Base-by-base conservation (phyloP, 2,329 filamentous ascomycete species). In the Talaromyces albobiverticillius region DNA sequence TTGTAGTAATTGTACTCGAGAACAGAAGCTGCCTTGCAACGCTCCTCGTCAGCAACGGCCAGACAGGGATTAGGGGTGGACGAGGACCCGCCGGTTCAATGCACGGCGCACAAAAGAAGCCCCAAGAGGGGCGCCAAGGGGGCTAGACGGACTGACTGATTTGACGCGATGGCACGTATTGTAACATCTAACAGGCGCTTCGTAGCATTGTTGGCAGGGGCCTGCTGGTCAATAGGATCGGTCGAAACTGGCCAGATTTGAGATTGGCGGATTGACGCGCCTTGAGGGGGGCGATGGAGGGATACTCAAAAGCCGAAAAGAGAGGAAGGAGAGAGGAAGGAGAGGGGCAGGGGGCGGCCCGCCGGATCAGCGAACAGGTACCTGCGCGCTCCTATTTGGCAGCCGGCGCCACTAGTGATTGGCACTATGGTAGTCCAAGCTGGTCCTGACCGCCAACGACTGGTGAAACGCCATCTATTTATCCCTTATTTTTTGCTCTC, bases 61-160 rank as follows among this genome's bases (percentile, higher is more conserved):
- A n/a, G n/a, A n/a, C n/a, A n/a, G n/a, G n/a, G n/a, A n/a, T n/a
- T n/a, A n/a, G n/a, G n/a, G n/a, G n/a, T n/a, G n/a, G n/a, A n/a
- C n/a, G n/a, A n/a, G n/a, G 47, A n/a, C 22, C n/a, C 36, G 9
- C 23, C 2, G 48, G 48, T 25, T 38, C 18, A 22, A 16, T 42
- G 38, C 47, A 40, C 34, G 46, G 23, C 22, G 40, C 45, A 23
- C 6, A 18, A 18, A 32, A 22, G 23, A 32, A 31, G 43, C 59
- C 59, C 11, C 45, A 63, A 61, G 25, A 25, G 50, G 60, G 55
- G 61, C 51, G 42, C 41, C 41, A 46, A 56, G 34, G 45, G 41
- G 32, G 29, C 31, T 40, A 41, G 43, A 16, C 10, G 29, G 36
- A 29, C 40, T 20, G 25, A 38, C 41, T 11, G 40, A 23, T 34